A percentile compares a stretch with the other conserved stretches of the same genome.
Conservation (phyloP, 2,329 filamentous ascomycete species). For the Incumbomyces delicatus region DNA sequence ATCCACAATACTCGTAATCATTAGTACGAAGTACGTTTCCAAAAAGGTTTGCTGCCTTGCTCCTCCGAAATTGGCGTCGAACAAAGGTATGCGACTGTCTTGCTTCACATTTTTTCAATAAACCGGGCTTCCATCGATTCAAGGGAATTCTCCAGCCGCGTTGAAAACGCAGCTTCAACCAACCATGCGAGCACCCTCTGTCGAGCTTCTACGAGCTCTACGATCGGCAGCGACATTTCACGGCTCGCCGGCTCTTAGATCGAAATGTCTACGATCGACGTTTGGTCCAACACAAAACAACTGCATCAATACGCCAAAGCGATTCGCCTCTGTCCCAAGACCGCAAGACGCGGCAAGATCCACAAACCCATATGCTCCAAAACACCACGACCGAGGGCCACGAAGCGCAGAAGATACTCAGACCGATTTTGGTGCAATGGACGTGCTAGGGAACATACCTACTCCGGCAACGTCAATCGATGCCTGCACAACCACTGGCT, state of each 20-base stretch:
- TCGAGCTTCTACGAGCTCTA: constrained; percentile 33
- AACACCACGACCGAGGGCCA: constrained; percentile 48
- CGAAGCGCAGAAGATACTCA: constrained; percentile 52
- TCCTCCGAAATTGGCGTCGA: too few species aligned
- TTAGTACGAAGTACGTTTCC: too few species aligned
- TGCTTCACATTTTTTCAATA: too few species aligned
- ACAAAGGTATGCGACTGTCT: too few species aligned
- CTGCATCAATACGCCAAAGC: not conserved
- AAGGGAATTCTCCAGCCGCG: too few species aligned
- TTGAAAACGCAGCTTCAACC: too few species aligned
- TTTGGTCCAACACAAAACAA: constrained; percentile 1
- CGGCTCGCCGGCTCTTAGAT: not conserved
- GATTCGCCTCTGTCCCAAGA: constrained; percentile 2
- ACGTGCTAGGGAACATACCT: constrained; percentile 69
- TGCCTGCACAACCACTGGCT: constrained; percentile 71
- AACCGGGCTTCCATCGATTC: too few species aligned
- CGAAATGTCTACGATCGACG: too few species aligned
- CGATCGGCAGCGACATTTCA: constrained; percentile 25
- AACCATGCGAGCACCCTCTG: constrained; percentile 26
- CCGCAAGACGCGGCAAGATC: not conserved
- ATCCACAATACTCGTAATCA: too few species aligned
- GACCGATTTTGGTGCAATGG: constrained; percentile 64
- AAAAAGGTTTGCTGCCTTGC: too few species aligned
- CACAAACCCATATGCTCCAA: constrained; percentile 26
- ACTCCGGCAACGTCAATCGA: constrained; percentile 75